Base-by-base conservation (phyloP, 176 grass and related monocot genomes). In the Zoysia pacifica region DNA sequence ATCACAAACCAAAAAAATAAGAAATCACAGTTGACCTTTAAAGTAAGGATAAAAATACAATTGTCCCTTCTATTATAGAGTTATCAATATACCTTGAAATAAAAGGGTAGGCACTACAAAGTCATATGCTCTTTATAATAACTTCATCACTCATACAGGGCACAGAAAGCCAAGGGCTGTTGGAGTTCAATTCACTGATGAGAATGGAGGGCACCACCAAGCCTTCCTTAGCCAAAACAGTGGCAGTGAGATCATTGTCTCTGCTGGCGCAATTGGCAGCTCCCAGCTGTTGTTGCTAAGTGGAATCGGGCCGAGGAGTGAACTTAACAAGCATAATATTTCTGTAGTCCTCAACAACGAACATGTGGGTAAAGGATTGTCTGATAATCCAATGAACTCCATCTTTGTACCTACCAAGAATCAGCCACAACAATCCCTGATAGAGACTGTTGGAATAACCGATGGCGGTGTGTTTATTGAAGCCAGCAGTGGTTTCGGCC, bases 401-500 rank as follows among this genome's bases (percentile, higher is more conserved):
- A 90, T 98, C 76, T 98, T 98, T 79, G 66, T 98, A 85, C 95
- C 95, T 37, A 93, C 90, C 39, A 93, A 93, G 83, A 73, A 89
- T 47, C 81, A 81, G 0, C 88, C 93, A 45, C 73, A 79, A 63
- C 95, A 98, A 65, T 98, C 95, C 18, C 72, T 98, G 35, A 98
- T 98, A 12, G 80, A 98, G 76, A 98, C 88, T 14, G 95, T 98
- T 6, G 90, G 95, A 47, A 98, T 98, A 80, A 94, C 91, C 0
- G 83, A 79, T 5, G 48, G 28, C 16, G 92, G 90, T 16, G 82
- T 86, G 43, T 98, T 93, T 76, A 94, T 98, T 9, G 95, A 98
- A 89, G 95, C 95, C 16, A 98, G 95, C 74, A 98, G 95, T 79
- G 95, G 95, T 35, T 98, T 98, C 42, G 46, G 95, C 83, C 92